Base-by-base conservation (phyloP, 345 rosid genomes). In the Eucalyptus sp. region DNA sequence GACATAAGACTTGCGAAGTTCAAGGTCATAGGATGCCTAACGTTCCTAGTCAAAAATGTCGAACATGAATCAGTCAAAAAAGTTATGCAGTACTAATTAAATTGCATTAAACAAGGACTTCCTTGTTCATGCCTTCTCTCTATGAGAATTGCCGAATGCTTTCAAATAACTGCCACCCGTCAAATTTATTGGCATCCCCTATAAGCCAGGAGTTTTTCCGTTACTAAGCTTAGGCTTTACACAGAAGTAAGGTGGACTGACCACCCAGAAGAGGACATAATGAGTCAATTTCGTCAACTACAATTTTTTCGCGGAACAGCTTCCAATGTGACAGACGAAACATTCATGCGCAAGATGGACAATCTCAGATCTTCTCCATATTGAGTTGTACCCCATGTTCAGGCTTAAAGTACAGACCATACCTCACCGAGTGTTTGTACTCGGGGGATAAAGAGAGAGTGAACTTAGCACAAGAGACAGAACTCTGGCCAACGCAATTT, bases 401-500 rank as follows among this genome's bases (percentile, higher is more conserved):
- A 5, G 93, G 92, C 60, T 89, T 87, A 54, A 90, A 58, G 50
- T 86, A 90, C 89, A 91, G 62, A 87, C 83, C 88, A 20, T 52
- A 88, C 4, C 18, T 64, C 20, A 91, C 89, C 20, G 90, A 81
- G 43, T 90, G 93, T 33, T 10, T n/a, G 86, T 90, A 92, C 5
- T 89, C 54, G 0, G 92, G 91, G 7, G 92, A 89, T 62, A 90
- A 51, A 13, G 86, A 44, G 88, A 91, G 86, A 80, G 87, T 56
- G 54, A 93, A 93, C 86, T 90, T 89, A n/a, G 86, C 50, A 90
- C n/a, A 33, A 90, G 89, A 7, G 91, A 89, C n/a, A 90, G 80
- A 24, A 90, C 80, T 91, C 62, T 88, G 92, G 81, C 92, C 90
- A 24, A 52, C 52, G 31, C 89, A 86, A 6, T 58, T 87, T 87